These are phyloP conservation scores for Flaveria ramosissima DNA, from an alignment of 129 eudicot genomes.

Conservation along the genomic window DNA sequence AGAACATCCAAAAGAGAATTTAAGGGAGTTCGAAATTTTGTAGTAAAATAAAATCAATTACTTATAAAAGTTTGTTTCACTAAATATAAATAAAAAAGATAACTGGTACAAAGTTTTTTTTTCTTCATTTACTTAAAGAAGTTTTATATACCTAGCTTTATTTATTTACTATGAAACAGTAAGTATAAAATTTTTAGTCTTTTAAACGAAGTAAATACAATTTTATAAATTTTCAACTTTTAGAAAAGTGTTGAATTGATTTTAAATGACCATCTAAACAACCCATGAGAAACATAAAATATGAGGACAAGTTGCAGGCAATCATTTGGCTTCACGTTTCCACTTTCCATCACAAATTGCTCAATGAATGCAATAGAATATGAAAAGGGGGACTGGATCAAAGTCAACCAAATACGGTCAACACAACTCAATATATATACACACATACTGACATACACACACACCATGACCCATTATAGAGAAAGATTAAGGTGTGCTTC, in stretches of 20 bases:
- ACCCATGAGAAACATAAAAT: slow-evolving; percentile 5
- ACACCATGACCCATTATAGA: not conserved
- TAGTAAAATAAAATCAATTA: too few relatives aligned
- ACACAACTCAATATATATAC: slow-evolving; percentile 1
- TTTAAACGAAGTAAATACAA: not conserved
- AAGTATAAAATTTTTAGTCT: not conserved
- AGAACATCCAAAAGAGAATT: too few relatives aligned
- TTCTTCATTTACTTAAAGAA: not conserved
- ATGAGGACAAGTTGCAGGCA: slow-evolving; percentile 26
- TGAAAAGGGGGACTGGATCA: slow-evolving; percentile 1
- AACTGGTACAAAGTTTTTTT: too few relatives aligned
- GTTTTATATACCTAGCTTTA: not conserved
- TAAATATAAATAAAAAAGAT: too few relatives aligned
- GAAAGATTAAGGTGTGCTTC: not conserved
- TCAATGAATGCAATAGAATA: slow-evolving; percentile 24
- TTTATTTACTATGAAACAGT: not conserved
- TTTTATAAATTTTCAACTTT: not conserved
- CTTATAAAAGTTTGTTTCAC: too few relatives aligned
- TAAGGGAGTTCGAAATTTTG: too few relatives aligned
- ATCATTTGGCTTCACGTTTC: slow-evolving; percentile 33
- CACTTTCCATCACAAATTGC: slow-evolving; percentile 28
- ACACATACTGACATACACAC: not conserved
- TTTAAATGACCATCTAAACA: not conserved
- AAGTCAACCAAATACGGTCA: slow-evolving; percentile 26
- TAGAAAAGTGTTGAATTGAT: not conserved